phyloP scores from a whole-genome alignment of 2,329 filamentous ascomycete genomes.

The Aciculosporium take region DNA sequence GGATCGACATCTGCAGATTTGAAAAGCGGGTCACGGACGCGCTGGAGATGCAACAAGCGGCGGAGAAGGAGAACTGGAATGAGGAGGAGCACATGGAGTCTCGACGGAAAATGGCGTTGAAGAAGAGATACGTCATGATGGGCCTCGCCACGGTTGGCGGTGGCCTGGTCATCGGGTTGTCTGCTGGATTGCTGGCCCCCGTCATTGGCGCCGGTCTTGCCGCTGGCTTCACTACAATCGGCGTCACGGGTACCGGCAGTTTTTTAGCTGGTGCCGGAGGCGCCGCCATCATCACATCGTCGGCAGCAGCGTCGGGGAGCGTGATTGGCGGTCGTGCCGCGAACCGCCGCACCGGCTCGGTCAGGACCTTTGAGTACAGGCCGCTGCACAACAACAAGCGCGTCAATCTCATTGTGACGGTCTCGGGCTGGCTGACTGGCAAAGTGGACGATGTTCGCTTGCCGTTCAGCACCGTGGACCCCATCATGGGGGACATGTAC shows the following conservation, averaged over 20 bases:
- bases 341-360: slow-evolving; percentile 74
- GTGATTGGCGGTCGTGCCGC: slow-evolving; percentile 77
- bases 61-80: slow-evolving; percentile 94
- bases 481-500: slow-evolving; percentile 96
- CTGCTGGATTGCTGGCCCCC: slow-evolving; percentile 79
- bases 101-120: slow-evolving; percentile 67
- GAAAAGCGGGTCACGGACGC: slow-evolving; percentile 96
- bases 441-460: slow-evolving; percentile 93
- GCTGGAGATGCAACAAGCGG: slow-evolving; percentile 91
- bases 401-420: slow-evolving; percentile 86
- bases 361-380: slow-evolving; percentile 92
- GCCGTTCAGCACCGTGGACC: slow-evolving; percentile 90
- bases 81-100: slow-evolving; percentile 87
- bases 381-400: slow-evolving; percentile 96
- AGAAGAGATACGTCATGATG: slow-evolving; percentile 84
- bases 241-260: slow-evolving; percentile 72
- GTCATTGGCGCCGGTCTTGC: slow-evolving; percentile 89
- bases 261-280: slow-evolving; percentile 88
- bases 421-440: slow-evolving; percentile 97
- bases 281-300: slow-evolving; percentile 84
- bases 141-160: slow-evolving; percentile 91
- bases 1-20: slow-evolving; percentile 90
- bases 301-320: slow-evolving; percentile 72
- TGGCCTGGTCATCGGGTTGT: slow-evolving; percentile 86
- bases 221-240: slow-evolving; percentile 89